Base-by-base conservation (phyloP, 2,329 filamentous ascomycete species). In the Diaporthe destruens region DNA sequence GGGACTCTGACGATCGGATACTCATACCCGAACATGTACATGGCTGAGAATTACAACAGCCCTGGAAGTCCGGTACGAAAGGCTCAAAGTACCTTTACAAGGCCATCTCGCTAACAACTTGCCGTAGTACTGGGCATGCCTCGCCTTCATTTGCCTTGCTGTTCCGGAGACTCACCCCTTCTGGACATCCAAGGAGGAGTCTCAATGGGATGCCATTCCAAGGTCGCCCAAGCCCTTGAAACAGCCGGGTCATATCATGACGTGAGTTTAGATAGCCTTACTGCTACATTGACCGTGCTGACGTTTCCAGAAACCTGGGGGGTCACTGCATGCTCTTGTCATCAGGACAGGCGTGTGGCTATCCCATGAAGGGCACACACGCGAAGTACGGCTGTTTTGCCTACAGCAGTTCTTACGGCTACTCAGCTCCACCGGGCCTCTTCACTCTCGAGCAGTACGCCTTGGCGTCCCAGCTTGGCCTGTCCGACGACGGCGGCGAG, bases 31-130 rank as follows among this genome's bases (percentile, higher is more conserved):
- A 95, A 94, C 79, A 94, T 93, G 86, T 68, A 93, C 81, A 89
- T 95, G 82, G 92, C 92, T 0, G 93, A 95, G 81, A 95, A 95
- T 80, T 95, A 95, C 82, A 95, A 95, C 81, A 94, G 92, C 12
- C 92, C 93, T 0, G 91, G 91, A 44, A 90, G 87, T 71, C 87
- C 87, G 32, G 87, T 88, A 79, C 81, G 84, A 79, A 47, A 6
- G 11, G 2, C 11, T 8, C 8, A 9, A 20, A 7, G 9, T 5
- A 51, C 44, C 0, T 57, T 14, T 34, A n/a, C 9, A 34, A 14
- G 18, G 0, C 5, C 25, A 7, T 29, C 6, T 44, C 4, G 32
- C 72, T 74, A 29, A 73, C 29, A 23, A 25, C 9, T 2, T 3
- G 25, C 16, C 82, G 1, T 83, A 93, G 77, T 95, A 95, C 80